phyloP scores from a whole-genome alignment of 78 protist genomes.

The Chrysochromulina parva region DNA sequence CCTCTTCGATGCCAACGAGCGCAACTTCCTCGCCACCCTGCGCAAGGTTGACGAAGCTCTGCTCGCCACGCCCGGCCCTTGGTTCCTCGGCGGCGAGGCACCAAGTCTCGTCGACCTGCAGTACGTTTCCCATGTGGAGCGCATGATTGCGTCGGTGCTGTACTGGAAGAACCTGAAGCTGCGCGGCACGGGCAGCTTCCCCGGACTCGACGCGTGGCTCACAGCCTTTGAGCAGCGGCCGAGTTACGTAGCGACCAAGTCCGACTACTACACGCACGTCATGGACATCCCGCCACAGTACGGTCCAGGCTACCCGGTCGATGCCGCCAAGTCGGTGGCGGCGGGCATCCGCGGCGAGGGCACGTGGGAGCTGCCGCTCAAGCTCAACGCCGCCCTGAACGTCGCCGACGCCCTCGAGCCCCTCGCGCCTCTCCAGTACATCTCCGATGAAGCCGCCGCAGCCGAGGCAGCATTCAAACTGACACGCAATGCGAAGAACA shows the following conservation, averaged over 20 bases:
- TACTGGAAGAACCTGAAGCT: slow-evolving; percentile 9
- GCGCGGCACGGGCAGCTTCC: background rate
- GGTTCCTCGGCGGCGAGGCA: slow-evolving; percentile 49
- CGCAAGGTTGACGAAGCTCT: background rate
- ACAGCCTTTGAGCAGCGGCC: slow-evolving; percentile 39
- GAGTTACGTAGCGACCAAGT: slow-evolving; percentile 40
- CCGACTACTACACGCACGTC: slow-evolving; percentile 52
- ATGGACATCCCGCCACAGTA: slow-evolving; percentile 49
- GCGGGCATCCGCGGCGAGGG: background rate
- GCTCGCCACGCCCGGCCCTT: background rate
- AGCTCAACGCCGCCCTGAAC: background rate
- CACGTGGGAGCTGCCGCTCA: background rate
- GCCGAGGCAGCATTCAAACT: background rate
- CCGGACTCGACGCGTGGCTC: background rate
- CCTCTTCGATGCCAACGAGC: background rate
- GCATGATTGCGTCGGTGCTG: slow-evolving; percentile 28
- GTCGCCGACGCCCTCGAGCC: background rate
- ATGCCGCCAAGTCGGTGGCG: background rate
- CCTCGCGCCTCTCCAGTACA: background rate
- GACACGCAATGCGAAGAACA: background rate
- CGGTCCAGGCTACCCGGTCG: background rate
- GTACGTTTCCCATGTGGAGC: slow-evolving; percentile 52
- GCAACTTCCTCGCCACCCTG: background rate
- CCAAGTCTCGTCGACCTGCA: slow-evolving; percentile 54
- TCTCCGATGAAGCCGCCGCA: background rate